Base-by-base conservation (phyloP, 192 early-diverging fungal genomes). In the Borealophlyctis nickersoniae region DNA sequence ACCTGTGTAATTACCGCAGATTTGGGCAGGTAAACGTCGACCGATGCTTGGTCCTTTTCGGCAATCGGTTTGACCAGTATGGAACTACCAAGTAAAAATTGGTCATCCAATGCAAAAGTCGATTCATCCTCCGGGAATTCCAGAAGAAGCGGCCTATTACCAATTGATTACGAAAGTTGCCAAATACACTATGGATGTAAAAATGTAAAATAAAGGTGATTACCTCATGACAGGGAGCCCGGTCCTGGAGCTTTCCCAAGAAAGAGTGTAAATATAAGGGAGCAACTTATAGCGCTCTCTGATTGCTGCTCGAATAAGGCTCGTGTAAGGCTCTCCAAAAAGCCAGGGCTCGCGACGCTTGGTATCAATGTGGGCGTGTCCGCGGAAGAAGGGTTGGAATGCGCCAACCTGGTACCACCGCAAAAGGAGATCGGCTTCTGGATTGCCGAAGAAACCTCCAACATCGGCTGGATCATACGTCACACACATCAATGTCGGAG, bases 371-470 rank as follows among this genome's bases (percentile, higher is more conserved):
- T 99, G 95, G 2, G 97, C 93, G 72, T 99, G 97, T 2, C 87
- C 97, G 29, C 97, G 88, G 86, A 96, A 93, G 76, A 99, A 99
- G 11, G 97, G 97, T 61, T 98, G 92, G 76, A 90, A 95, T 31
- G 89, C 86, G 9, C 85, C 97, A 13, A 88, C 80, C 78, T 99
- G 97, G 74, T 97, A 99, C 97, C 97, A 99, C n/a, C 97, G 89
- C 14, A 87, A 75, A 57, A 97, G 77, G n/a, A 99, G 77, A 59
- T 94, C 89, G 1, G 88, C 62, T 2, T 90, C 86, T 30, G 95
- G 93, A 73, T 99, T 95, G 22, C 88, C 91, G 80, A 99, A 99
- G 76, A 99, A 99, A 16, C 97, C 93, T 32, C 94, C 93, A 52
- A 98, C 89, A 69, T 99, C 97, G 23, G 95, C 95, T 79, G 36